Evolutionary conservation across 345 rosid species (phyloP), one percentile per base, ranked within the genome.

Genomic region (Melaleuca quinquenervia): DNA sequence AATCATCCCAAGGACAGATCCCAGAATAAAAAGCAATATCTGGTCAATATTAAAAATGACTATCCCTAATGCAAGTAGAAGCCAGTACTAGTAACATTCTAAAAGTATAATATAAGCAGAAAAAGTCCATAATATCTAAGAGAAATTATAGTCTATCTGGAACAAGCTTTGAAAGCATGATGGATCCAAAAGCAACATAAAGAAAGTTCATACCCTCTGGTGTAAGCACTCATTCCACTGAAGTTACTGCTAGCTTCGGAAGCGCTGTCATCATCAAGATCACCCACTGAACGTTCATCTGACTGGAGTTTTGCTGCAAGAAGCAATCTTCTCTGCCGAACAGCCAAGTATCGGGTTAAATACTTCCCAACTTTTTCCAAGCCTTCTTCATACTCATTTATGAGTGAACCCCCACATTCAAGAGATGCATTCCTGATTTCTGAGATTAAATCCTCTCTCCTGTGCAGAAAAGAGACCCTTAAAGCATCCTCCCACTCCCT

Each of bases 401-500:
- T 90, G 55, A 94, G 88, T 85, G 87, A 87, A 86, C 84, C 89
- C 82, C 95, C 96, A 91, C 98, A 94, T 88, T 97, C 99, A 58
- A 95, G 82, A 76, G 99, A 92, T 32, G 96, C 92, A 75, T 70
- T 88, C 88, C 91, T 94, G 89, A 97, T 95, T 90, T 90, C 93
- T 26, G 91, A 93, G 54, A 93, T 76, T 84, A 94, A 88, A 87
- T 90, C 95, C 58, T 94, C 98, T 82, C 87, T 89, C 87, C 85
- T 90, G 87, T 96, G 92, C 95, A 95, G 85, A 87, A 92, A 94
- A 84, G 98, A 91, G 89, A 96, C 90, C 88, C 99, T 91, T 87
- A 95, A 89, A 86, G 99, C 99, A 82, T 97, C 99, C 89, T 95
- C 99, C 99, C 99, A 97, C 64, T 96, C 97, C 91, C 98, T 94